Percentiles rank a stretch among this genome's conserved stretches.
Conservation (phyloP, 768 basidiomycete species). For the Mycena latifolia region DNA sequence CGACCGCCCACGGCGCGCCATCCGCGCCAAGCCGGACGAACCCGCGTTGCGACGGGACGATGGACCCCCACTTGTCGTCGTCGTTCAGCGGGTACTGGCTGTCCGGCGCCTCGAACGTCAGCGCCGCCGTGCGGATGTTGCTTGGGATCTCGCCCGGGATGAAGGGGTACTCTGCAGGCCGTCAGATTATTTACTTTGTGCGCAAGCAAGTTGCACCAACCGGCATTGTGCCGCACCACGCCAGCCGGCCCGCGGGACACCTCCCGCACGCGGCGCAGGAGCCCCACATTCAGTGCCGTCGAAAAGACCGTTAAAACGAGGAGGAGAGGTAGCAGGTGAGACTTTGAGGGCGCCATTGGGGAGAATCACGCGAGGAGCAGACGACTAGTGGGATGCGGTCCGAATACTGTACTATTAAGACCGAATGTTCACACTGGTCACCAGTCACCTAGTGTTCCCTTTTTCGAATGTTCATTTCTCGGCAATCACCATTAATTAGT, state of each 20-base stretch:
- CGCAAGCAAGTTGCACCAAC: neutral
- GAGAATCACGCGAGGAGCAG: neutral
- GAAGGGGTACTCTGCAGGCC: conserved; percentile 1
- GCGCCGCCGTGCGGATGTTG: neutral
- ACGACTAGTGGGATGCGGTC: too few relatives aligned
- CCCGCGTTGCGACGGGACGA: conserved; percentile 28
- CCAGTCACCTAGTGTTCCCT: too few relatives aligned
- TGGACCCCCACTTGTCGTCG: conserved; percentile 30
- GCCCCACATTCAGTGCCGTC: conserved; percentile 7
- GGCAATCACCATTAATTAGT: too few relatives aligned
- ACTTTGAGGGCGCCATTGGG: conserved; percentile 5
- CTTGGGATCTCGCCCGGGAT: conserved; percentile 13
- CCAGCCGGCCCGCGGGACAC: conserved; percentile 4
- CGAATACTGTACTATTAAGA: too few relatives aligned
- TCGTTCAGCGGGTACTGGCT: conserved; percentile 16
- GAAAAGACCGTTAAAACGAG: conserved; percentile 8
- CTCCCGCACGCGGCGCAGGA: conserved; percentile 5
- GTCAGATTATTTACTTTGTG: neutral
- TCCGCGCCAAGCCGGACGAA: conserved; percentile 37
- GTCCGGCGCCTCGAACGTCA: conserved; percentile 13
- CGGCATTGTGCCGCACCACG: conserved; percentile 1
- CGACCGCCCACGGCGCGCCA: conserved; percentile 39
- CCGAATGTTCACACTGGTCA: too few relatives aligned
- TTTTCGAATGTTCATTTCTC: too few relatives aligned
- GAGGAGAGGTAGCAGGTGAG: neutral